Conservation (phyloP, 805 yeast species). For the Cyberlindnera xylosilytica region DNA sequence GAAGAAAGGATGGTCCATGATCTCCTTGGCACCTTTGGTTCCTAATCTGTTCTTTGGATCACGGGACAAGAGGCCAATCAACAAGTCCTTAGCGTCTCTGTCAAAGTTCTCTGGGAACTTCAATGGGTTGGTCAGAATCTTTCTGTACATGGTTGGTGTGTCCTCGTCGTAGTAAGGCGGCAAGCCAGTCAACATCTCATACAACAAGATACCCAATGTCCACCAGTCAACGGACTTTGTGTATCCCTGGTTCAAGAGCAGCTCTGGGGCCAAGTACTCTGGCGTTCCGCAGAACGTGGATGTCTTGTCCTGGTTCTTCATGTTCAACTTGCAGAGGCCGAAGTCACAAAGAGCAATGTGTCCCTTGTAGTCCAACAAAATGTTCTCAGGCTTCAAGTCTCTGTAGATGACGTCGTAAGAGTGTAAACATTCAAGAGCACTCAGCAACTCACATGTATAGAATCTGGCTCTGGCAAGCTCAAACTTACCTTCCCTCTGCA, state of each 20-base stretch:
- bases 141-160: conserved; percentile 88
- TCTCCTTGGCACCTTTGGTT: conserved; percentile 76
- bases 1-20: conserved; percentile 82
- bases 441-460: conserved; percentile 89
- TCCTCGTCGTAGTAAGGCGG: conserved; percentile 98
- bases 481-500: conserved; percentile 87
- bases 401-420: conserved; percentile 90
- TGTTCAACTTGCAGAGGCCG: conserved; percentile 92
- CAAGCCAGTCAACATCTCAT: conserved; percentile 94
- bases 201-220: conserved; percentile 91
- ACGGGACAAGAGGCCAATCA: conserved; percentile 71
- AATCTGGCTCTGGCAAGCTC: conserved; percentile 86
- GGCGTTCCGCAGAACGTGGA: conserved; percentile 98
- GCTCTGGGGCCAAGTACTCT: conserved; percentile 94
- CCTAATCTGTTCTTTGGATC: conserved; percentile 83
- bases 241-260: conserved; percentile 87
- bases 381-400: conserved; percentile 95
- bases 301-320: conserved; percentile 84
- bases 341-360: conserved; percentile 97
- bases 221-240: conserved; percentile 98
- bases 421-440: conserved; percentile 91
- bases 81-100: conserved; percentile 77
- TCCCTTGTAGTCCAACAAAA: conserved; percentile 90
- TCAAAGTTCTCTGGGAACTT: conserved; percentile 87
- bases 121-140: conserved; percentile 85